A percentile compares a stretch with the other conserved stretches of the same genome.
These are phyloP conservation scores for Choanephora cucurbitarum DNA, from an alignment of 371 early-diverging fungal species.

Conservation along the genomic window DNA sequence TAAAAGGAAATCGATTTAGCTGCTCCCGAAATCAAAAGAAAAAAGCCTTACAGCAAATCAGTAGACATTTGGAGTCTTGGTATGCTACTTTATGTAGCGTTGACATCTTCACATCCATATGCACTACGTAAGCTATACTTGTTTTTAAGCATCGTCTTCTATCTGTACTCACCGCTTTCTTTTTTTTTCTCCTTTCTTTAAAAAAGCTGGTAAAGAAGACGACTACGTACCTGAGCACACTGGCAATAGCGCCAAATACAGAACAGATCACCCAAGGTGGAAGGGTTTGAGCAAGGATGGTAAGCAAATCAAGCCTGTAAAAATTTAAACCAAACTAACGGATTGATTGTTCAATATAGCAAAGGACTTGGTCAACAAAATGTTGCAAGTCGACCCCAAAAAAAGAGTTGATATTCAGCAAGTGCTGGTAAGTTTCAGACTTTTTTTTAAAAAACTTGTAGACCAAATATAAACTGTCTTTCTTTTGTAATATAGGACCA, in stretches of 20 bases:
- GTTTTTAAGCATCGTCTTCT: background rate
- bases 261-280: conserved; percentile 3
- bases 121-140: background rate
- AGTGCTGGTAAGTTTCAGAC: conserved; percentile 16
- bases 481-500: conserved; percentile 12
- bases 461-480: background rate
- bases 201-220: background rate
- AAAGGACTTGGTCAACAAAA: conserved; percentile 14
- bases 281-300: conserved; percentile 11
- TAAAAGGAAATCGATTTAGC: conserved; percentile 18
- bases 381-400: conserved; percentile 8
- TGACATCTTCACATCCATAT: conserved; percentile 57
- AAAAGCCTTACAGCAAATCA: conserved; percentile 90
- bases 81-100: conserved; percentile 91
- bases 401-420: conserved; percentile 16
- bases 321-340: background rate
- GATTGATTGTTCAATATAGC: conserved; percentile 5
- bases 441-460: no score
- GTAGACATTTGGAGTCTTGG: conserved; percentile 99
- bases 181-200: background rate
- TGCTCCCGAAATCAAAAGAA: conserved; percentile 85
- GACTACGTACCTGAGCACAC: no score
- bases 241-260: no score
- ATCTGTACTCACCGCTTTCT: background rate
- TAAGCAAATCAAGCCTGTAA: background rate